phyloP scores from a whole-genome alignment of 345 rosid genomes.

The Fremontodendron californicum region DNA sequence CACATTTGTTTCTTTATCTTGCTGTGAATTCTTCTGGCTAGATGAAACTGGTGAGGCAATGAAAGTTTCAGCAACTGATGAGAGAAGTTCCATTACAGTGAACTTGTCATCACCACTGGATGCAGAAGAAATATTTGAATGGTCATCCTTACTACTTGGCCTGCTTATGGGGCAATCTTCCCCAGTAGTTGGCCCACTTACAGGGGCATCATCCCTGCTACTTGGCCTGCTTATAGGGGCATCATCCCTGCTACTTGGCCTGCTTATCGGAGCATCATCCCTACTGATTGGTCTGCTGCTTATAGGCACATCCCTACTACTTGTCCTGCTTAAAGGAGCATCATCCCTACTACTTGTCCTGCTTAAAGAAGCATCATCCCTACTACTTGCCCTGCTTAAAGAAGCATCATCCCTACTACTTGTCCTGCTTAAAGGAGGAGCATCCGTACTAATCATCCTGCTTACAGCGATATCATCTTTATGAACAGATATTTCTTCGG shows the following conservation, averaged over 20 bases:
- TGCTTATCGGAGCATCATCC: not conserved
- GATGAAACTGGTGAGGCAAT: conserved; percentile 31
- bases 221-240: conserved; percentile 18
- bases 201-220: conserved; percentile 4
- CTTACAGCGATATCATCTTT: conserved; percentile 29
- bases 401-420: conserved; percentile 10
- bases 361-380: conserved; percentile 16
- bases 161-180: conserved; percentile 21
- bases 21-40: conserved; percentile 35
- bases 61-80: conserved; percentile 42
- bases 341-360: conserved; percentile 21
- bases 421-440: conserved; percentile 19
- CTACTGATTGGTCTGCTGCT: conserved; percentile 12
- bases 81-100: conserved; percentile 56
- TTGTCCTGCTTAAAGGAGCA: conserved; percentile 13
- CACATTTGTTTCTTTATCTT: conserved; percentile 38
- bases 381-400: not conserved
- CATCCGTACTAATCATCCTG: conserved; percentile 33
- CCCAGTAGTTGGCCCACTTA: not conserved
- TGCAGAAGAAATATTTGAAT: conserved; percentile 31
- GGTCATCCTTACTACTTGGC: conserved; percentile 32
- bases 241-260: not conserved
- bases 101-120: conserved; percentile 61
- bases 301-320: conserved; percentile 10
- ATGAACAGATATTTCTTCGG: conserved; percentile 31